Conservation (phyloP, 805 yeast species). For the Barnettozyma sp. region DNA sequence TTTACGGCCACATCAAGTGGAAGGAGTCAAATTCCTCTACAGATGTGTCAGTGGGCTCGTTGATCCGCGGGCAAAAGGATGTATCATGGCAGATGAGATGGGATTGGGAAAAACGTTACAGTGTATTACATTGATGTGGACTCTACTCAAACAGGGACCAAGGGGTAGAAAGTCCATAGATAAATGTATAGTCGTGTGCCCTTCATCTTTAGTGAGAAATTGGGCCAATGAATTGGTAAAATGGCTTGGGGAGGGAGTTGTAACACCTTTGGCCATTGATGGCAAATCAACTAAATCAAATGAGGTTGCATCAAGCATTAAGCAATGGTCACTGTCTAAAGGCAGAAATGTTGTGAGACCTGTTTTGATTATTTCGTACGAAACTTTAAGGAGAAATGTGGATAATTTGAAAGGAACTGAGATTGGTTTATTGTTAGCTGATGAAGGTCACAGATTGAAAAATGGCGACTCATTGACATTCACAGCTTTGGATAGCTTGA, state of each 20-base stretch:
- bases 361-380: slow-evolving; percentile 88
- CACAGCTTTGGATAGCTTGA: slow-evolving; percentile 74
- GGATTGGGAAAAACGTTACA: slow-evolving; percentile 89
- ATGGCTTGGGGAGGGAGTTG: slow-evolving; percentile 91
- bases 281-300: slow-evolving; percentile 74
- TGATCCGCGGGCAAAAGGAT: slow-evolving; percentile 82
- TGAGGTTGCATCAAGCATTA: slow-evolving; percentile 61
- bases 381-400: slow-evolving; percentile 82
- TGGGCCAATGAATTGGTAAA: slow-evolving; percentile 96
- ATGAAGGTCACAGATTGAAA: slow-evolving; percentile 77
- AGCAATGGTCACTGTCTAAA: slow-evolving; percentile 79
- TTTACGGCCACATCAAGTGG: slow-evolving; percentile 92
- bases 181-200: slow-evolving; percentile 90
- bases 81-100: slow-evolving; percentile 98
- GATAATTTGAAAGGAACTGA: slow-evolving; percentile 67
- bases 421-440: slow-evolving; percentile 81
- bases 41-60: slow-evolving; percentile 85
- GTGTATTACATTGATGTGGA: slow-evolving; percentile 90
- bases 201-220: slow-evolving; percentile 85
- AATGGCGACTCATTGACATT: slow-evolving; percentile 91
- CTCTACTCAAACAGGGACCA: slow-evolving; percentile 82
- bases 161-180: slow-evolving; percentile 72
- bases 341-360: slow-evolving; percentile 91
- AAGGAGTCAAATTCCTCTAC: slow-evolving; percentile 88
- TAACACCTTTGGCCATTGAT: slow-evolving; percentile 85